Evolutionary conservation across 1,139 yeast genomes (phyloP), one percentile per base, ranked within the genome.

Genomic region (Saccharomyces hybrid): DNA sequence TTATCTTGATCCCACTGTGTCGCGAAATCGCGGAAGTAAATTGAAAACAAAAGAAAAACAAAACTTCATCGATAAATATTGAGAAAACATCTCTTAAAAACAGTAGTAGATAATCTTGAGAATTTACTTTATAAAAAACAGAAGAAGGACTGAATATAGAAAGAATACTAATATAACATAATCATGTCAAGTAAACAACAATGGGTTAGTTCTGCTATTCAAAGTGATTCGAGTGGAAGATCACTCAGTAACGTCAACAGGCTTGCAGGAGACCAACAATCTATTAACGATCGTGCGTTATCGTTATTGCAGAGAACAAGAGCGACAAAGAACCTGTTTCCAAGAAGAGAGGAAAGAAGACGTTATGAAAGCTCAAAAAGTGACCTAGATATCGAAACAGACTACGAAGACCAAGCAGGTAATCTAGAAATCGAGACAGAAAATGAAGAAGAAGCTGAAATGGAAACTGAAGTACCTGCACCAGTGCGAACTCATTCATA

Each of bases 201-300:
- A 38, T 38, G 44, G 44, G 44, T 26, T 9, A 38, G 19, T 19
- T 38, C 44, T 11, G 44, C 44, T 19, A 38, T 38, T 38, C 44
- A 38, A 38, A 38, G 44, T 38, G 44, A 38, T 16, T 38, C 44
- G 26, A 38, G 44, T 38, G 44, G 44, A 38, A 38, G 44, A 19
- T 38, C 44, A 9, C 44, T 38, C 44, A 38, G 44, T 11, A 60
- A 61, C 38, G 56, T 56, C 16, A 60, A 55, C 41, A 46, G 62
- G 48, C 52, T 61, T 13, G 54, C 55, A 11, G 51, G 51, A 5
- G 62, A 61, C 25, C 63, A 63, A 46, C 62, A 66, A 31, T 56
- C 59, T 9, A 66, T 68, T 19, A 66, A 68, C 49, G 64, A 60
- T 48, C 57, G 70, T 47, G 72, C 71, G 3, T 49, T 61, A 19